Percentiles rank a stretch among this genome's conserved stretches.
These are phyloP conservation scores for Claviceps quebecensis DNA, from an alignment of 2,329 filamentous ascomycete species.

Conservation along the genomic window DNA sequence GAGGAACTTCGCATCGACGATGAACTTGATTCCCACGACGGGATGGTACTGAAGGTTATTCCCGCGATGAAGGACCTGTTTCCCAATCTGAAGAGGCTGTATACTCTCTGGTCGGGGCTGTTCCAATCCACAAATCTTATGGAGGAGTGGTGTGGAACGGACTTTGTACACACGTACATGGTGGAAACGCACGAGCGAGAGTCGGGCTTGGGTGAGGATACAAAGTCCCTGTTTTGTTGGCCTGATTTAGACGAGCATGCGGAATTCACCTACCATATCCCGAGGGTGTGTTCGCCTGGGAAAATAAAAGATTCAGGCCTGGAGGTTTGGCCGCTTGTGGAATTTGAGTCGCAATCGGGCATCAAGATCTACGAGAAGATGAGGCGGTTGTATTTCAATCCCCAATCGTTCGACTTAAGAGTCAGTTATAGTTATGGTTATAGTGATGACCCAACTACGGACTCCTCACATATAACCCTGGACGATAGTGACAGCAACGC, in stretches of 20 bases:
- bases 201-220: constrained; percentile 12
- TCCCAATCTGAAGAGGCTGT: constrained; percentile 16
- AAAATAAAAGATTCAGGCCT: constrained; percentile 7
- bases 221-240: constrained; percentile 18
- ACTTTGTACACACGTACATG: constrained; percentile 15
- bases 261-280: constrained; percentile 15
- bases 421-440: constrained; percentile 6
- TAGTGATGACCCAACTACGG: background rate
- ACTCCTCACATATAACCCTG: background rate
- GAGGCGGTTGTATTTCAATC: constrained; percentile 1
- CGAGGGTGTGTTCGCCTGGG: background rate
- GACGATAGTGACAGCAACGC: constrained; percentile 3
- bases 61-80: constrained; percentile 6
- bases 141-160: constrained; percentile 19
- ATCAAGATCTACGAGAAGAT: constrained; percentile 10
- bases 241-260: constrained; percentile 18
- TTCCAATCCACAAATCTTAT: background rate
- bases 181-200: constrained; percentile 14
- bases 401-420: background rate
- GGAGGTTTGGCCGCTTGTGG: constrained; percentile 17
- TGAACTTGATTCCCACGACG: background rate
- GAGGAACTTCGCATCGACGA: background rate
- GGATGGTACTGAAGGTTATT: constrained; percentile 1
- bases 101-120: constrained; percentile 2
- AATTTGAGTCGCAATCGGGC: constrained; percentile 13